These are phyloP conservation scores for Trichoderma citrinoviride DNA, from an alignment of 2,329 filamentous ascomycete species.

Conservation along the genomic window DNA sequence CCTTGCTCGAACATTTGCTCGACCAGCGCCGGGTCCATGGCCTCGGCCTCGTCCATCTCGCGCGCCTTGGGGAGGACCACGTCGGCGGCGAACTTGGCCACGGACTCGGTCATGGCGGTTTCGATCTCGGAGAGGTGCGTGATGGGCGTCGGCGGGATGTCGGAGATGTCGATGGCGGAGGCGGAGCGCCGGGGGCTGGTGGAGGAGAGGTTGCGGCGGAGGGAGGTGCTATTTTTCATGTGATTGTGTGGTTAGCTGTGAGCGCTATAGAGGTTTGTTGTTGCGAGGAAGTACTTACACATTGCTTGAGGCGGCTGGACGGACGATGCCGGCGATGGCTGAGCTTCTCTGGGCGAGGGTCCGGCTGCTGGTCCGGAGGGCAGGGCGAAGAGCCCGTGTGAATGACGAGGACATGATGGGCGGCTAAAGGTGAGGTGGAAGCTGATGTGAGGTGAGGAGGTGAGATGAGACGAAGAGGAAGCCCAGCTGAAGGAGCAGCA, in stretches of 20 bases:
- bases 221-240: conserved; percentile 30
- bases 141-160: conserved; percentile 87
- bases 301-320: conserved; percentile 27
- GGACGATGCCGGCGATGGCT: conserved; percentile 27
- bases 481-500: too few species aligned
- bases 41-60: conserved; percentile 96
- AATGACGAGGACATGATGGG: conserved; percentile 45
- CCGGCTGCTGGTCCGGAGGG: conserved; percentile 44
- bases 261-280: background rate
- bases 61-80: conserved; percentile 86
- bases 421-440: background rate
- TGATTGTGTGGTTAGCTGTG: background rate
- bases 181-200: conserved; percentile 53
- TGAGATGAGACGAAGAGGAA: background rate
- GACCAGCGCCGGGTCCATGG: conserved; percentile 84
- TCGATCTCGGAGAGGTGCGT: conserved; percentile 90
- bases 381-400: conserved; percentile 51
- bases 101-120: conserved; percentile 80
- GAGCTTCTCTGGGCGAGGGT: conserved; percentile 33
- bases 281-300: conserved; percentile 29
- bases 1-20: conserved; percentile 97
- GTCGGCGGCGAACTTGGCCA: conserved; percentile 87
- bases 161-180: conserved; percentile 59
- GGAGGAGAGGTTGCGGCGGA: conserved; percentile 56
- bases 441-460: background rate